A percentile compares a stretch with the other conserved stretches of the same genome.
Conservation (phyloP, 2,329 filamentous ascomycete species). For the Davidsoniella australis region DNA sequence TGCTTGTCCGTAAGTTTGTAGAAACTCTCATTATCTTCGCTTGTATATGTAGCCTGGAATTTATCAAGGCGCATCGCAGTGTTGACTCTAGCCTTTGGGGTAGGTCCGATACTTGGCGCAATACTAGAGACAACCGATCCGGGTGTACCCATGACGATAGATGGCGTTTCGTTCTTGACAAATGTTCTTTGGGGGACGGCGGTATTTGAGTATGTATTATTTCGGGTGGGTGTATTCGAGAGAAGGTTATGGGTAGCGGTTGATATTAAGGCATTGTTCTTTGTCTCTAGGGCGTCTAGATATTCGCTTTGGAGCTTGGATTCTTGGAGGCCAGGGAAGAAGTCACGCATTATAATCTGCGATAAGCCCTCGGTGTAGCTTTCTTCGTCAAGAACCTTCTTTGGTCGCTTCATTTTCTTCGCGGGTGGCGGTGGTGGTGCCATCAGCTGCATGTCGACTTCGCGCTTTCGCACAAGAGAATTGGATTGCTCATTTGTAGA, state of each 20-base stretch:
- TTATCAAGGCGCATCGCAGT: slow-evolving; percentile 36
- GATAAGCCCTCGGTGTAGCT: slow-evolving; percentile 80
- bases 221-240: slow-evolving; percentile 46
- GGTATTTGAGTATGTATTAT: not conserved
- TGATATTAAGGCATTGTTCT: slow-evolving; percentile 70
- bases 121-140: not conserved
- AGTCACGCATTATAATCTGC: slow-evolving; percentile 89
- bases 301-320: slow-evolving; percentile 82
- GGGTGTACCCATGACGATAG: slow-evolving; percentile 7
- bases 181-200: slow-evolving; percentile 30
- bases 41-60: slow-evolving; percentile 89
- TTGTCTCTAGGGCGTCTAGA: slow-evolving; percentile 74
- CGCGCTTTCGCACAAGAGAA: slow-evolving; percentile 50
- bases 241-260: slow-evolving; percentile 56
- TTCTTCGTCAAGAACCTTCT: slow-evolving; percentile 81
- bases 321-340: slow-evolving; percentile 83
- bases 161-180: slow-evolving; percentile 43
- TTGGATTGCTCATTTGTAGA: slow-evolving; percentile 23
- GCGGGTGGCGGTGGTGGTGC: slow-evolving; percentile 77
- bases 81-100: slow-evolving; percentile 4
- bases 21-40: slow-evolving; percentile 95
- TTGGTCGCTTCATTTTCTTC: slow-evolving; percentile 84
- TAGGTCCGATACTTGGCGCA: not conserved
- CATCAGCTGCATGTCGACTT: slow-evolving; percentile 47
- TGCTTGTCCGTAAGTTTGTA: slow-evolving; percentile 82